Percentiles rank a stretch among this genome's conserved stretches.
These are phyloP conservation scores for Microascus cirrosus DNA, from an alignment of 2,329 filamentous ascomycete species.

Conservation along the genomic window DNA sequence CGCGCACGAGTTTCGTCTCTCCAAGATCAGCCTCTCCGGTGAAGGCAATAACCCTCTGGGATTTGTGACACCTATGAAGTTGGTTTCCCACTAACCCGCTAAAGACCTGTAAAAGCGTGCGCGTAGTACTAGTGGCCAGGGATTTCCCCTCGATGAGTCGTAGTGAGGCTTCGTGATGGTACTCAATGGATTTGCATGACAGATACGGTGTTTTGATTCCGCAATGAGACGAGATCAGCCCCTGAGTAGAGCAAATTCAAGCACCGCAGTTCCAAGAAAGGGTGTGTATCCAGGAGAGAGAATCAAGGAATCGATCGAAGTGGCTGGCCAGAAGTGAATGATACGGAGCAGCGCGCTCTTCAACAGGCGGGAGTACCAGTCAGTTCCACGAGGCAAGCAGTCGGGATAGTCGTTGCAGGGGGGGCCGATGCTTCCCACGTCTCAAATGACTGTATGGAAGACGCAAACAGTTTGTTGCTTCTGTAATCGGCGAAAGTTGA, in stretches of 20 bases:
- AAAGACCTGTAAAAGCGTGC: background rate
- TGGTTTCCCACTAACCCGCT: background rate
- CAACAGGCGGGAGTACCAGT: no score
- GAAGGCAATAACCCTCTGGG: background rate
- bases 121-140: background rate
- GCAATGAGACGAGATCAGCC: background rate
- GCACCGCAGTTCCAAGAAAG: background rate
- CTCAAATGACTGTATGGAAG: background rate
- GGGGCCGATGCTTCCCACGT: no score
- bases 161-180: background rate
- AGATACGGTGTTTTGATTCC: background rate
- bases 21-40: background rate
- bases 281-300: background rate
- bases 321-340: background rate
- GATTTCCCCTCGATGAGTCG: background rate
- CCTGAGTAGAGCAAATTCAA: background rate
- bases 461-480: background rate
- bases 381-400: no score
- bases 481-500: background rate
- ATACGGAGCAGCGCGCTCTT: background rate
- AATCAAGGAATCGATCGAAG: background rate
- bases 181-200: background rate
- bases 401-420: no score
- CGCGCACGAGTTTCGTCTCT: background rate
- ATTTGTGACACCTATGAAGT: background rate